Percentiles rank a stretch among this genome's conserved stretches.
These are phyloP conservation scores for Voacanga thouarsii DNA, from an alignment of 257 asterid species.

Conservation along the genomic window DNA sequence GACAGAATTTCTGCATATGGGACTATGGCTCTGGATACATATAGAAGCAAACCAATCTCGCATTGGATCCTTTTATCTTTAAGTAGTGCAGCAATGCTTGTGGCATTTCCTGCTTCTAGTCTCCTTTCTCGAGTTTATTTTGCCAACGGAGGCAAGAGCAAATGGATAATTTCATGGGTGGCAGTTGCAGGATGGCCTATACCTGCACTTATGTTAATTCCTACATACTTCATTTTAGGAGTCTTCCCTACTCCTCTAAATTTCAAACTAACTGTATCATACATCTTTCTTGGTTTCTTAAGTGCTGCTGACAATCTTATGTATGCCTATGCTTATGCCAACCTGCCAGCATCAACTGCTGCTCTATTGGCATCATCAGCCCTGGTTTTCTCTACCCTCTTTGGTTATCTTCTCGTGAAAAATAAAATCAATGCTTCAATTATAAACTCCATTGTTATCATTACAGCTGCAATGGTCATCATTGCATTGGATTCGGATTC, in stretches of 20 bases:
- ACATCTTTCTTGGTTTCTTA: slow-evolving; percentile 61
- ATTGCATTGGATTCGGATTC: slow-evolving; percentile 80
- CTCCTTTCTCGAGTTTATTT: slow-evolving; percentile 79
- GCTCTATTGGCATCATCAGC: slow-evolving; percentile 75
- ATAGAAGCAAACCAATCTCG: slow-evolving; percentile 54
- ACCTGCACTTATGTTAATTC: slow-evolving; percentile 54
- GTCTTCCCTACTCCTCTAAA: slow-evolving; percentile 59
- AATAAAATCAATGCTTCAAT: slow-evolving; percentile 70
- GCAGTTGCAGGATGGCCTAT: slow-evolving; percentile 98
- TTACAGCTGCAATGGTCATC: slow-evolving; percentile 78
- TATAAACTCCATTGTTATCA: slow-evolving; percentile 57
- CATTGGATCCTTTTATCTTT: slow-evolving; percentile 73
- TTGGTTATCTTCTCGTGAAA: slow-evolving; percentile 70
- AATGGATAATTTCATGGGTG: slow-evolving; percentile 89
- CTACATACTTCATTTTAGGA: slow-evolving; percentile 51
- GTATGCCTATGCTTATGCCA: slow-evolving; percentile 92
- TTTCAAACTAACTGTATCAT: slow-evolving; percentile 53
- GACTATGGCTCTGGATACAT: slow-evolving; percentile 33
- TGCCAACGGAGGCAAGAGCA: slow-evolving; percentile 79
- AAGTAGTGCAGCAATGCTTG: slow-evolving; percentile 69
- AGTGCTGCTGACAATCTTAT: slow-evolving; percentile 80
- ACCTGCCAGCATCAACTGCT: slow-evolving; percentile 91
- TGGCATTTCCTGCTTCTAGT: slow-evolving; percentile 84
- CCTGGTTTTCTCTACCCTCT: slow-evolving; percentile 66
- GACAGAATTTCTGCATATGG: slow-evolving; percentile 32